phyloP scores from a whole-genome alignment of 306 rosid genomes.

The Sechiopsis laciniata region DNA sequence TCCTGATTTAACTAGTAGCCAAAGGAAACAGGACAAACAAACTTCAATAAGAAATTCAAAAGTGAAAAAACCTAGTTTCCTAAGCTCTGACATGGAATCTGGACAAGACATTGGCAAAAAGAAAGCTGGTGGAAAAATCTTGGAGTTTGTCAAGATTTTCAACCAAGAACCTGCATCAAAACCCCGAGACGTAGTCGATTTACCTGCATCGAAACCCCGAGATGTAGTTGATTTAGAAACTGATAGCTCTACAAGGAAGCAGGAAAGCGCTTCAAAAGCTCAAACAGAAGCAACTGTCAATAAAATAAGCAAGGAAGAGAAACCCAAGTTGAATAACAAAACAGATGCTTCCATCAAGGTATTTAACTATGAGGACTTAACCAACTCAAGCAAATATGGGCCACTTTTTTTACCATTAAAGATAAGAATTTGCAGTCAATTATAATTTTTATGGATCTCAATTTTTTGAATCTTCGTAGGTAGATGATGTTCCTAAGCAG shows the following conservation, averaged over 20 bases:
- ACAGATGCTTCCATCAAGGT: slow-evolving; percentile 30
- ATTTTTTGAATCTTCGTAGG: slow-evolving; percentile 35
- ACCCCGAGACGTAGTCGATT: slow-evolving; percentile 30
- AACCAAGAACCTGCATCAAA: slow-evolving; percentile 51
- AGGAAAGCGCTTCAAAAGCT: slow-evolving; percentile 26
- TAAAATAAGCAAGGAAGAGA: slow-evolving; percentile 27
- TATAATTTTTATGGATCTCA: not conserved
- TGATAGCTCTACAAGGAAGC: slow-evolving; percentile 36
- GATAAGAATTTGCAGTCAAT: not conserved
- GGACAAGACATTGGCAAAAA: slow-evolving; percentile 42
- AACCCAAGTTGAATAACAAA: slow-evolving; percentile 22
- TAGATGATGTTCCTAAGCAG: slow-evolving; percentile 31
- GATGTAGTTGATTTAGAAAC: slow-evolving; percentile 33
- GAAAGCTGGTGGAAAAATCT: slow-evolving; percentile 57
- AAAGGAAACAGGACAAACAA: slow-evolving; percentile 37
- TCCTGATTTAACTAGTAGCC: slow-evolving; percentile 28
- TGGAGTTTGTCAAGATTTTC: slow-evolving; percentile 76
- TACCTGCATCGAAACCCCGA: slow-evolving; percentile 33
- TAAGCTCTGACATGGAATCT: slow-evolving; percentile 32
- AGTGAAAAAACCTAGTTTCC: slow-evolving; percentile 33
- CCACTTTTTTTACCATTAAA: not conserved
- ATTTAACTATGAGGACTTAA: not conserved
- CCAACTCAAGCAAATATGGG: not conserved
- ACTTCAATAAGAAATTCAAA: slow-evolving; percentile 30
- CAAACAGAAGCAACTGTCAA: slow-evolving; percentile 35